These are phyloP conservation scores for Podospora pseudopauciseta DNA, from an alignment of 495 filamentous ascomycete genomes.

Conservation along the genomic window DNA sequence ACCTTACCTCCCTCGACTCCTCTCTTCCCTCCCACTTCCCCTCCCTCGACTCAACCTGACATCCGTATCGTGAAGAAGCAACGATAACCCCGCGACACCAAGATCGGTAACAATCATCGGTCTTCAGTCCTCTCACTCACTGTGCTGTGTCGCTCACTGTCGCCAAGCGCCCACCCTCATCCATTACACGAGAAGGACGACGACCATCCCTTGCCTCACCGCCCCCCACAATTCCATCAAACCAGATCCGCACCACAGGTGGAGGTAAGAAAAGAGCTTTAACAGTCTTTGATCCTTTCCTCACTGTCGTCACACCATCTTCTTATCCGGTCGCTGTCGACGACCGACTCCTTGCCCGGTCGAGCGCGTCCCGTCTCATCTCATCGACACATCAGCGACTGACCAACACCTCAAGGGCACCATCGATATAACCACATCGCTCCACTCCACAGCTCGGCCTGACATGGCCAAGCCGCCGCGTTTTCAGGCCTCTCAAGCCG, in stretches of 20 bases:
- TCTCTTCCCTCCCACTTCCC: slow-evolving; percentile 10
- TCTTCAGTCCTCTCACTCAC: too few species aligned
- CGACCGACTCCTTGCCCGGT: background rate
- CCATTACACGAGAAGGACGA: slow-evolving; percentile 6
- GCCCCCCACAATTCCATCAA: slow-evolving; percentile 28
- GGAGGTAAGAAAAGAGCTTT: slow-evolving; percentile 19
- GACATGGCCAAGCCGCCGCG: slow-evolving; percentile 58
- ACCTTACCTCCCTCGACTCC: slow-evolving; percentile 7
- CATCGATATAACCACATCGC: slow-evolving; percentile 3
- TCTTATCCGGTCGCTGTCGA: background rate
- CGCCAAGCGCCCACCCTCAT: background rate
- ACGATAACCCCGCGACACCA: background rate
- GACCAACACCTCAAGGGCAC: slow-evolving; percentile 6
- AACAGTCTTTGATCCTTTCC: slow-evolving; percentile 8
- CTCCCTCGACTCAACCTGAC: slow-evolving; percentile 11
- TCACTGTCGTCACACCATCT: background rate
- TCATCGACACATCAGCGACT: slow-evolving; percentile 3
- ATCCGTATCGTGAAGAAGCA: background rate
- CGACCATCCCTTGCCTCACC: slow-evolving; percentile 17
- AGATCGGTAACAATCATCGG: background rate
- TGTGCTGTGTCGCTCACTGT: background rate
- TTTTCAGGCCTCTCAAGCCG: slow-evolving; percentile 45
- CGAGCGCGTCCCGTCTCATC: background rate
- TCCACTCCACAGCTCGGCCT: slow-evolving; percentile 14
- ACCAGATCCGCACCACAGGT: slow-evolving; percentile 20